phyloP scores from a whole-genome alignment of 805 yeast genomes.

The Ogataea paraovalis region DNA sequence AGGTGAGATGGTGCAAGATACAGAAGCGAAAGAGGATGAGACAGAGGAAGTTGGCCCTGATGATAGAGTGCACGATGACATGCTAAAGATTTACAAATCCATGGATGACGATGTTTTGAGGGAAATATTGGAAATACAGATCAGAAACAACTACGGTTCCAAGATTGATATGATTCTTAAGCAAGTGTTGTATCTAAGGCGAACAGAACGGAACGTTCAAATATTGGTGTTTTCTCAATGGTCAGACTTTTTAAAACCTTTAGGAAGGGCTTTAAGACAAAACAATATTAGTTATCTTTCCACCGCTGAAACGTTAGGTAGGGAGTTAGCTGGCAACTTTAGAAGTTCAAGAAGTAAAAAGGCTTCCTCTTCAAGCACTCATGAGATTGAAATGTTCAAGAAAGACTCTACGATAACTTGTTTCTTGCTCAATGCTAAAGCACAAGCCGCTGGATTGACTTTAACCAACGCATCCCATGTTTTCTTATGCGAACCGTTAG shows the following conservation, averaged over 20 bases:
- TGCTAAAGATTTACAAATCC: slow-evolving; percentile 43
- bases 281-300: slow-evolving; percentile 58
- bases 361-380: slow-evolving; percentile 13
- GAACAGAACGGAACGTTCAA: slow-evolving; percentile 60
- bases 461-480: slow-evolving; percentile 91
- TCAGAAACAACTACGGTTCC: slow-evolving; percentile 65
- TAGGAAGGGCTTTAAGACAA: slow-evolving; percentile 60
- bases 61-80: slow-evolving; percentile 26
- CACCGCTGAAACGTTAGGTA: slow-evolving; percentile 32
- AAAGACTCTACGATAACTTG: slow-evolving; percentile 66
- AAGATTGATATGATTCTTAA: slow-evolving; percentile 81
- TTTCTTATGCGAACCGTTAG: slow-evolving; percentile 86
- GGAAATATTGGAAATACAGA: slow-evolving; percentile 41
- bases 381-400: slow-evolving; percentile 57
- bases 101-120: slow-evolving; percentile 38
- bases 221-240: slow-evolving; percentile 89
- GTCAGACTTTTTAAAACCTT: slow-evolving; percentile 63
- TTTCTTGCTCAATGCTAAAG: slow-evolving; percentile 76
- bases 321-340: neutral
- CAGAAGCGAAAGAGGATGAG: neutral
- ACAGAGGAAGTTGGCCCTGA: neutral
- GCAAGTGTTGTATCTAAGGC: slow-evolving; percentile 61
- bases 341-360: slow-evolving; percentile 4
- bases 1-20: slow-evolving; percentile 40
- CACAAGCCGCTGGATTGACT: slow-evolving; percentile 88